Evolutionary conservation across 768 basidiomycete species (phyloP), one percentile per base, ranked within the genome.

Genomic region (Tylopilus sp.): DNA sequence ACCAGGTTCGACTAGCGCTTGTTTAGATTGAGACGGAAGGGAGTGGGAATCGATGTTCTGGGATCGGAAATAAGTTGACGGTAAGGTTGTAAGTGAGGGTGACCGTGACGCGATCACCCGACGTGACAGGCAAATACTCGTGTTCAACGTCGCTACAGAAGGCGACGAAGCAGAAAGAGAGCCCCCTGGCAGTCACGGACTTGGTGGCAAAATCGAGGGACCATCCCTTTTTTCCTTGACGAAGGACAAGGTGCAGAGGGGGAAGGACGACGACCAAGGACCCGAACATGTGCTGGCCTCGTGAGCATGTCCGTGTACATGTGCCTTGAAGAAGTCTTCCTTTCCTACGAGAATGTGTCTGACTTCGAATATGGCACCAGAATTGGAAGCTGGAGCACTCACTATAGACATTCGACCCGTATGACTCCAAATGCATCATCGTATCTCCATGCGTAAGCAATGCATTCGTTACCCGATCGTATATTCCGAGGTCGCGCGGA

Each of bases 251-350:
- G 37, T 60, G 57, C 0, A 57, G 21, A 1, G 75, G 75, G 16
- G 80, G 80, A 46, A 80, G 72, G n/a, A 78, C 71, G 30, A 82
- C 56, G 2, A 82, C 74, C 10, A 84, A 71, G 2, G 81, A 81
- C 1, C 77, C 80, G 33, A 83, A 76, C 74, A 81, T 80, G 25
- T 59, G 57, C 9, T 69, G 19, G 1, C 51, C 33, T 0, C 65
- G 9, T 65, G 77, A n/a, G 78, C 0, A 79, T 79, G 25, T 59
- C 57, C 16, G 52, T 45, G 38, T n/a, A n/a, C n/a, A n/a, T 59
- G 53, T 1, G 48, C 45, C 36, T 55, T 59, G 50, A 50, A 55
- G 19, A 52, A 59, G n/a, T 52, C 50, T 0, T 47, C 57, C 29
- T 36, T 13, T 16, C 52, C 58, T 58, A 6, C 1, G 16, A 41